phyloP scores from a whole-genome alignment of 2,329 filamentous ascomycete genomes.

The Chaetomium sp. region DNA sequence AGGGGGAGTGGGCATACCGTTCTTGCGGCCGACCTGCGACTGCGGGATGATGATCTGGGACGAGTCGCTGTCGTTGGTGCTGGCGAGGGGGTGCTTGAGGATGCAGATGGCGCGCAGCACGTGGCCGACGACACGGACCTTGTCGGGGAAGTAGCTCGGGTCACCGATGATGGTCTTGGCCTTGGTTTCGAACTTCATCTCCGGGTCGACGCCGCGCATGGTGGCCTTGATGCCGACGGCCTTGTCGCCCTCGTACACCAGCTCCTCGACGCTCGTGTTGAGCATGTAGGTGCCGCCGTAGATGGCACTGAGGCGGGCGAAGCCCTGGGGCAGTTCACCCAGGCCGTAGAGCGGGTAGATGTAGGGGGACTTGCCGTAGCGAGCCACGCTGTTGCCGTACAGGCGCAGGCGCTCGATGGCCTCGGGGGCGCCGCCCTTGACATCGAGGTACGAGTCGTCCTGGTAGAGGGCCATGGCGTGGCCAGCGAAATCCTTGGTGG shows the following conservation, averaged over 20 bases:
- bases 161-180: slow-evolving; percentile 95
- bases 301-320: slow-evolving; percentile 95
- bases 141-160: slow-evolving; percentile 92
- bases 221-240: slow-evolving; percentile 96
- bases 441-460: slow-evolving; percentile 81
- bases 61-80: slow-evolving; percentile 86
- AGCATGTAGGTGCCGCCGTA: slow-evolving; percentile 99
- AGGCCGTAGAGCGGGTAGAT: slow-evolving; percentile 99
- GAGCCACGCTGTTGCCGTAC: slow-evolving; percentile 96
- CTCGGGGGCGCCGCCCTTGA: slow-evolving; percentile 74
- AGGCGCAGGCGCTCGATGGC: slow-evolving; percentile 89
- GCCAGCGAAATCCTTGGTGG: slow-evolving; percentile 93
- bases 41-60: slow-evolving; percentile 96
- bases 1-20: slow-evolving; percentile 68
- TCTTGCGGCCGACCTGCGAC: slow-evolving; percentile 93
- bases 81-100: slow-evolving; percentile 89
- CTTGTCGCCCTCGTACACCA: slow-evolving; percentile 81
- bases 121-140: slow-evolving; percentile 84
- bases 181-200: slow-evolving; percentile 96
- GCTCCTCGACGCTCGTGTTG: slow-evolving; percentile 90
- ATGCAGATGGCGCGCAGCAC: slow-evolving; percentile 97
- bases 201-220: slow-evolving; percentile 80
- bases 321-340: slow-evolving; percentile 95
- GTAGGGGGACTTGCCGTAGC: slow-evolving; percentile 98
- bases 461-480: slow-evolving; percentile 98